Percentiles rank a stretch among this genome's conserved stretches.
These are phyloP conservation scores for Fraxinus floribunda DNA, from an alignment of 305 asterid genomes.

Conservation along the genomic window DNA sequence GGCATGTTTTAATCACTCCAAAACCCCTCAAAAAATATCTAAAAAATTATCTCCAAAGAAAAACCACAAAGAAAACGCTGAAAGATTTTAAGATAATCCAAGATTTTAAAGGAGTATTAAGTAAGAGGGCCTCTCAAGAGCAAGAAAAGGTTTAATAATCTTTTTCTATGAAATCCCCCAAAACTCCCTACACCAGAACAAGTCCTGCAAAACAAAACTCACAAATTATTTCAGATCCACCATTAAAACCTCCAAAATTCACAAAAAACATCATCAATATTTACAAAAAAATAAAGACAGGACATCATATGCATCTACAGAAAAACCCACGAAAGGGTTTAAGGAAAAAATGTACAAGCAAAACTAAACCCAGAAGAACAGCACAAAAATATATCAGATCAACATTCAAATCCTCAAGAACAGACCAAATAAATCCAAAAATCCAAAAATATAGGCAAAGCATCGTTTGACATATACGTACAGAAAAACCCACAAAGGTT, in stretches of 20 bases:
- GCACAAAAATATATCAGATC: not conserved
- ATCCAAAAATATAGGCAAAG: not conserved
- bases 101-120: slow-evolving; percentile 13
- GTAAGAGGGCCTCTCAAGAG: slow-evolving; percentile 64
- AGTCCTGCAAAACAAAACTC: slow-evolving; percentile 61
- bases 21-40: slow-evolving; percentile 31
- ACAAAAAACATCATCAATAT: not conserved
- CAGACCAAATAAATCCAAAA: not conserved
- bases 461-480: not conserved
- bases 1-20: slow-evolving; percentile 31
- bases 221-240: slow-evolving; percentile 41
- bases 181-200: slow-evolving; percentile 82
- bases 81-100: not conserved
- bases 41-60: slow-evolving; percentile 17
- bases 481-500: slow-evolving; percentile 29
- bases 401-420: not conserved
- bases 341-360: not conserved
- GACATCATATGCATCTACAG: not conserved
- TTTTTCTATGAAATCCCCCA: slow-evolving; percentile 86
- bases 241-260: slow-evolving; percentile 27
- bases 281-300: not conserved
- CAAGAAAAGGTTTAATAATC: slow-evolving; percentile 50
- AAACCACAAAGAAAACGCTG: slow-evolving; percentile 13
- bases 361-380: not conserved
- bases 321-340: not conserved